Evolutionary conservation across 768 basidiomycete species (phyloP).

Genomic region (Termitomyces sp.): DNA sequence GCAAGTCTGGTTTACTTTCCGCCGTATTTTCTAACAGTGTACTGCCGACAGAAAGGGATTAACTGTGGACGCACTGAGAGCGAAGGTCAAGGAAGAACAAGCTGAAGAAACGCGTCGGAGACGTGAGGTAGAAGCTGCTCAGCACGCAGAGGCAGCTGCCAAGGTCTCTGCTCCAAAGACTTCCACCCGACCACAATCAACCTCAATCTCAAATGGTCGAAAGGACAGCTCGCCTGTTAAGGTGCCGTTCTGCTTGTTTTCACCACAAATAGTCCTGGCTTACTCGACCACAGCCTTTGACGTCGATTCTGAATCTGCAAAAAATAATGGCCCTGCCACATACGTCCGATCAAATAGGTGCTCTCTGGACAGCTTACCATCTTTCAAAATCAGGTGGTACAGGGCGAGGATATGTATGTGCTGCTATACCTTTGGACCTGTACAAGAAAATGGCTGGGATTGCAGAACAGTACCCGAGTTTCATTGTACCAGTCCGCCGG

Average conservation of each 20-base stretch:
- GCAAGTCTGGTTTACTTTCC: slow-evolving; percentile 9
- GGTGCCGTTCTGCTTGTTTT: slow-evolving; percentile 26
- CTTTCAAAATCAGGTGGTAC: slow-evolving; percentile 73
- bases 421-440: slow-evolving; percentile 64
- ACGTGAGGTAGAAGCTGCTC: slow-evolving; percentile 11
- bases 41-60: slow-evolving; percentile 35
- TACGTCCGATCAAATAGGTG: slow-evolving; percentile 65
- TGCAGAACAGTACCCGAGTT: slow-evolving; percentile 65
- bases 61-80: slow-evolving; percentile 30
- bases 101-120: slow-evolving; percentile 18
- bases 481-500: slow-evolving; percentile 79
- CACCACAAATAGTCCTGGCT: background rate
- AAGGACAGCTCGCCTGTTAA: slow-evolving; percentile 68
- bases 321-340: slow-evolving; percentile 63
- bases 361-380: slow-evolving; percentile 90
- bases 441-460: slow-evolving; percentile 66
- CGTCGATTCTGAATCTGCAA: slow-evolving; percentile 72
- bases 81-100: slow-evolving; percentile 26
- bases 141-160: slow-evolving; percentile 2
- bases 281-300: slow-evolving; percentile 55
- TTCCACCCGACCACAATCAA: slow-evolving; percentile 5
- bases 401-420: slow-evolving; percentile 81
- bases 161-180: slow-evolving; percentile 7
- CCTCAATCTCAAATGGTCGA: slow-evolving; percentile 21
- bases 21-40: slow-evolving; percentile 11